A percentile compares a stretch with the other conserved stretches of the same genome.
phyloP scores from a whole-genome alignment of 1,284 basidiomycete genomes.

The Apiotrichum porosum region DNA sequence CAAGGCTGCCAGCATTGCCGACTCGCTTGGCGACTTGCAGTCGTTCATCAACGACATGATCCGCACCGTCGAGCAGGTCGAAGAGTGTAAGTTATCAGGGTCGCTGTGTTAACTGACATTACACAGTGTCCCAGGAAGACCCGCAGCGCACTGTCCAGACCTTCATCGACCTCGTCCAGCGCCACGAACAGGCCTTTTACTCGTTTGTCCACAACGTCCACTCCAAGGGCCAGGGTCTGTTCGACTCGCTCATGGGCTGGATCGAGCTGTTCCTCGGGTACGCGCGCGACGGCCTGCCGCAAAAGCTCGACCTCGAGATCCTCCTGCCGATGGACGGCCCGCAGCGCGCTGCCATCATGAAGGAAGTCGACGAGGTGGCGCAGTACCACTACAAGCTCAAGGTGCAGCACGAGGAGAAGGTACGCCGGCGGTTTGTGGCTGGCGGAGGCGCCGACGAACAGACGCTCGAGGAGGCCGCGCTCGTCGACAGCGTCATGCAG shows the following conservation, averaged over 20 bases:
- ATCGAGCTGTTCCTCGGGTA: slow-evolving; percentile 91
- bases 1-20: slow-evolving; percentile 92
- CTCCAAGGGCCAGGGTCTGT: slow-evolving; percentile 90
- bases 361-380: slow-evolving; percentile 79
- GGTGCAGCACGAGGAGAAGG: slow-evolving; percentile 79
- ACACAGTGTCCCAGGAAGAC: slow-evolving; percentile 75
- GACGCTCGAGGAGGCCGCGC: slow-evolving; percentile 68
- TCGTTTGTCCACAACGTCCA: slow-evolving; percentile 98
- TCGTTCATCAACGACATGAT: slow-evolving; percentile 95
- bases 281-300: slow-evolving; percentile 77
- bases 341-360: slow-evolving; percentile 68
- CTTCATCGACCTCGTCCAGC: slow-evolving; percentile 87
- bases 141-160: slow-evolving; percentile 82
- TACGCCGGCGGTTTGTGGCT: slow-evolving; percentile 69
- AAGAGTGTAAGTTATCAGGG: too few relatives aligned
- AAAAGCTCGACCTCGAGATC: slow-evolving; percentile 69
- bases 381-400: slow-evolving; percentile 89
- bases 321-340: slow-evolving; percentile 72
- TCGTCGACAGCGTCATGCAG: slow-evolving; percentile 71
- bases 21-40: slow-evolving; percentile 87
- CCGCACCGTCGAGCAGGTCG: slow-evolving; percentile 83
- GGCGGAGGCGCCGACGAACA: slow-evolving; percentile 52
- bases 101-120: too few relatives aligned
- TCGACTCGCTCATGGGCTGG: slow-evolving; percentile 93
- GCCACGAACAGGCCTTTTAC: slow-evolving; percentile 96